Evolutionary conservation across 2,329 filamentous ascomycete genomes (phyloP).

Genomic region (Cercospora zeae-maydis): DNA sequence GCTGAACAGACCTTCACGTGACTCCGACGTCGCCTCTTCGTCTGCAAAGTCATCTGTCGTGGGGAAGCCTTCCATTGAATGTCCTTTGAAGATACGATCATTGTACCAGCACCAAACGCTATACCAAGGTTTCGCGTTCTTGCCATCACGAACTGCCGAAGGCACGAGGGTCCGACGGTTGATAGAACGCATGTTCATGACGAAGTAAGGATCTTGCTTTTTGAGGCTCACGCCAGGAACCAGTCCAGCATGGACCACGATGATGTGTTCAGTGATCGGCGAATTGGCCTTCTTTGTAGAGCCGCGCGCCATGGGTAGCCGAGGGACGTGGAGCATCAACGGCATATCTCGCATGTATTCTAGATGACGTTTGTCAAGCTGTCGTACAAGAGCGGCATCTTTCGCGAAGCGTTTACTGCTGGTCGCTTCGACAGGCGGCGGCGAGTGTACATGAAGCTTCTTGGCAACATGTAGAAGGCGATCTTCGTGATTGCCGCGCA

Average conservation of each 20-base stretch:
- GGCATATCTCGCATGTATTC: slow-evolving; percentile 36
- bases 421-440: slow-evolving; percentile 6
- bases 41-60: slow-evolving; percentile 10
- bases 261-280: slow-evolving; percentile 59
- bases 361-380: slow-evolving; percentile 33
- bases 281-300: slow-evolving; percentile 40
- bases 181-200: slow-evolving; percentile 90
- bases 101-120: slow-evolving; percentile 37
- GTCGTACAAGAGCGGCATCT: slow-evolving; percentile 29
- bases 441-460: slow-evolving; percentile 3
- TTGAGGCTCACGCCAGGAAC: slow-evolving; percentile 69
- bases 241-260: slow-evolving; percentile 81
- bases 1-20: slow-evolving; percentile 7
- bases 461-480: slow-evolving; percentile 59
- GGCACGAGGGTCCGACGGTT: slow-evolving; percentile 60
- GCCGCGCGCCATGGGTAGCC: slow-evolving; percentile 28
- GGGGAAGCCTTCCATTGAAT: slow-evolving; percentile 22
- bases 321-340: slow-evolving; percentile 37
- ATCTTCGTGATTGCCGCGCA: slow-evolving; percentile 93
- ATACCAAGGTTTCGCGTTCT: slow-evolving; percentile 31
- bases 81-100: slow-evolving; percentile 27
- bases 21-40: not conserved
- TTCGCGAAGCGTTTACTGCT: slow-evolving; percentile 29
- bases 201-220: slow-evolving; percentile 70
- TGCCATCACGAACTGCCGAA: slow-evolving; percentile 39